Base-by-base conservation (phyloP, 805 yeast genomes). In the Zygosaccharomyces siamensis region DNA sequence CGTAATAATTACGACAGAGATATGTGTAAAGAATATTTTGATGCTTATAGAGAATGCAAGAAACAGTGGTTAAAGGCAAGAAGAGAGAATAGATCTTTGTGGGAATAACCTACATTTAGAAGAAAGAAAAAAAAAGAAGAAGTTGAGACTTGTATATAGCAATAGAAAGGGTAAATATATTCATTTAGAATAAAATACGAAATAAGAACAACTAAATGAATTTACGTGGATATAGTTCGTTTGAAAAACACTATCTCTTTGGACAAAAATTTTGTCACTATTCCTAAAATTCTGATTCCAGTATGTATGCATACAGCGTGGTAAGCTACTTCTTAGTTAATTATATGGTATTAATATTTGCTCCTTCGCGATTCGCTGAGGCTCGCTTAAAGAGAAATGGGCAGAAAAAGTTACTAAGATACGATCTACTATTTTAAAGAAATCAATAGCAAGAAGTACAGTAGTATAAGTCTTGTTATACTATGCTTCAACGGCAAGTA, bases 11-110 rank as follows among this genome's bases (percentile, higher is more conserved):
- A 79, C 72, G 88, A 79, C 72, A 79, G 74, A 72, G 81, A 73
- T 46, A 75, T 67, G 69, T 89, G 84, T 72, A 79, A 70, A 65
- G 95, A 86, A 50, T 92, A 87, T 62, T 93, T 92, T 65, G 89
- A 84, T 59, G 97, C 97, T 0, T 92, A 92, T 64, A 75, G 92
- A 51, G 99, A 92, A 61, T 92, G 99, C 69, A 85, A 86, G 63
- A 83, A 83, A 60, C 86, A 77, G 52, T 86, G 90, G 90, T 67
- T 77, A 62, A 61, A 51, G 10, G 65, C 71, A 42, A 70, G 76
- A 59, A 67, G 70, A 45, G 51, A 53, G n/a, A 68, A 69, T 48
- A 58, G 65, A 16, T 48, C 62, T 28, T 57, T 59, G 30, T 63
- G 69, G 70, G 62, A 58, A 31, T 57, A 46, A 8, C 11, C 28